These are phyloP conservation scores for Rhododendron williamsianum DNA, from an alignment of 148 eudicot genomes.

Conservation along the genomic window DNA sequence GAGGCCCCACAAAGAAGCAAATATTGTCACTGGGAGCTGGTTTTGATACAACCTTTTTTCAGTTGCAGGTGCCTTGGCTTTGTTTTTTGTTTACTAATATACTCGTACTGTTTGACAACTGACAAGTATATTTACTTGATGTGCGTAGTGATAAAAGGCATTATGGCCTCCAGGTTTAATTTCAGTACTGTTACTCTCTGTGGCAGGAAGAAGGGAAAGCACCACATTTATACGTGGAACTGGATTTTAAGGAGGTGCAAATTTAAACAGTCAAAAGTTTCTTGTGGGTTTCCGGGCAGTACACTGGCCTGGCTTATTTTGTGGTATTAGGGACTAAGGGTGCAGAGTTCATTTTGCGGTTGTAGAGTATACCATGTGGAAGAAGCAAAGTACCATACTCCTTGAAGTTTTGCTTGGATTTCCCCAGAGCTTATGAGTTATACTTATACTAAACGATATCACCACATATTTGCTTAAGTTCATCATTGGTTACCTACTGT, in stretches of 20 bases:
- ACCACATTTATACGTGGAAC: constrained; percentile 81
- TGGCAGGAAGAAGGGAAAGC: constrained; percentile 89
- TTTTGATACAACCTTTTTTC: constrained; percentile 95
- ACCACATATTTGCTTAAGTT: not conserved
- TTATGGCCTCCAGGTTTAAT: constrained; percentile 1
- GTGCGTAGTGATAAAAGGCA: not conserved
- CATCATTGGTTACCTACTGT: not conserved
- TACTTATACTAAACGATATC: not conserved
- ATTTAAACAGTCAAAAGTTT: constrained; percentile 6
- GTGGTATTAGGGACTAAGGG: constrained; percentile 3
- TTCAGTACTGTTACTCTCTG: constrained; percentile 9
- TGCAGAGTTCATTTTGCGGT: not conserved
- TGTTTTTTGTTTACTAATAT: not conserved
- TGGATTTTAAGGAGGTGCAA: constrained; percentile 90
- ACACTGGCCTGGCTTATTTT: not conserved
- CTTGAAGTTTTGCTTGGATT: constrained; percentile 1
- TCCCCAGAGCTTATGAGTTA: not conserved
- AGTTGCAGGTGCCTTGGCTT: constrained; percentile 57
- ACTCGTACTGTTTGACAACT: not conserved
- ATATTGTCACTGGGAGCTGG: constrained; percentile 94
- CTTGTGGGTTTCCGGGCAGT: not conserved
- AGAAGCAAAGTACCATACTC: not conserved
- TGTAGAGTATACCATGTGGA: not conserved
- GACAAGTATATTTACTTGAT: not conserved
- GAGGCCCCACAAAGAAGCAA: constrained; percentile 60